phyloP scores from a whole-genome alignment of 139 green algal species.

The Haematococcus lacustris region DNA sequence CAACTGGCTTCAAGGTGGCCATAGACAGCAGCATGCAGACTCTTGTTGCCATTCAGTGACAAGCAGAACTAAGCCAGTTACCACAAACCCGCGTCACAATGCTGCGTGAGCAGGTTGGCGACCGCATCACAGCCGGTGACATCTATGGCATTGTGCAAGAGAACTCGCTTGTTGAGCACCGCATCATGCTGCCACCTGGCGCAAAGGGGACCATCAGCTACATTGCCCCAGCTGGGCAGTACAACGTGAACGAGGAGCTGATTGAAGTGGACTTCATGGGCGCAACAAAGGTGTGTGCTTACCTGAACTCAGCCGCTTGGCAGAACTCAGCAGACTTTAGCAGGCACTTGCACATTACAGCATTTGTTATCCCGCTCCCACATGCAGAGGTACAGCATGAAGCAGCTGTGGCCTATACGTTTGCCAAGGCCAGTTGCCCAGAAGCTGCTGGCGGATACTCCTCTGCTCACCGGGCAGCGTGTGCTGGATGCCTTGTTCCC shows the following conservation, averaged over 20 bases:
- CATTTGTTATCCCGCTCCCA: neutral
- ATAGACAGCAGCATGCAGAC: too few relatives aligned
- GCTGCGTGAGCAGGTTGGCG: conserved; percentile 63
- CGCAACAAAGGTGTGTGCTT: conserved; percentile 65
- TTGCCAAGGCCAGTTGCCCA: conserved; percentile 81
- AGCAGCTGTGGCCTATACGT: conserved; percentile 95
- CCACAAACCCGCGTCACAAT: too few relatives aligned
- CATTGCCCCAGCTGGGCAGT: conserved; percentile 84
- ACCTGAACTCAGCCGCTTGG: too few relatives aligned
- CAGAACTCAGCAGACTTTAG: too few relatives aligned
- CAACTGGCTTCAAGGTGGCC: conserved; percentile 80
- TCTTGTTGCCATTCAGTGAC: too few relatives aligned
- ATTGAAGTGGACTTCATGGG: conserved; percentile 97
- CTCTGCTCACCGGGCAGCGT: conserved; percentile 95
- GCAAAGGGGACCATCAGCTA: conserved; percentile 84
- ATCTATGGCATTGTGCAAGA: conserved; percentile 92
- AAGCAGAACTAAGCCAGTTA: too few relatives aligned
- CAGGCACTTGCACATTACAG: neutral
- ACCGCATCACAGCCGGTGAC: conserved; percentile 87
- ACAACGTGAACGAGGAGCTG: conserved; percentile 86
- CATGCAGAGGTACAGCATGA: conserved; percentile 86
- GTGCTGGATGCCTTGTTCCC: conserved; percentile 97
- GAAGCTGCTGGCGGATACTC: conserved; percentile 93
- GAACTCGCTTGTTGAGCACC: conserved; percentile 92
- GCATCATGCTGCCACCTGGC: conserved; percentile 83